These are phyloP conservation scores for Cystofilobasidium macerans DNA, from an alignment of 768 basidiomycete species.

Conservation along the genomic window DNA sequence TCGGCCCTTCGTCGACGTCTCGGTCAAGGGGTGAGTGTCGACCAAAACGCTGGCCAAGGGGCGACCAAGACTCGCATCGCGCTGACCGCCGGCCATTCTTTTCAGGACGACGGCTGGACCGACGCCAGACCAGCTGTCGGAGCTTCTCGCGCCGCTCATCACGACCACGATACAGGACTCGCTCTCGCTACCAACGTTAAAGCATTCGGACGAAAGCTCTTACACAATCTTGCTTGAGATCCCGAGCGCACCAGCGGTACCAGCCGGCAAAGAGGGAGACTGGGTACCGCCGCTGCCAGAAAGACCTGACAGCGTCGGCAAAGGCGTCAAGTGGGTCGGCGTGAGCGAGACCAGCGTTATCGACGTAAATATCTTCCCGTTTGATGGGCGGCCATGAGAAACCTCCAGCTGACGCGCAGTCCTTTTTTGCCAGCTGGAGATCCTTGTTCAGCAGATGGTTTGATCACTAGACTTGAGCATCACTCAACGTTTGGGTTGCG, in stretches of 20 bases:
- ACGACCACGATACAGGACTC: background rate
- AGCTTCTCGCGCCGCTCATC: background rate
- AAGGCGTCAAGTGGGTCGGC: constrained; percentile 1
- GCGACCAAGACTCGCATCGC: background rate
- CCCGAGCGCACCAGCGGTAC: background rate
- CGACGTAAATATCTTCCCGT: background rate
- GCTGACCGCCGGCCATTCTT: background rate
- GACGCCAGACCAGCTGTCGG: background rate
- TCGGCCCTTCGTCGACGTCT: background rate
- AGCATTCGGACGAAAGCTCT: background rate
- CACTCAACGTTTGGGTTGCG: no score
- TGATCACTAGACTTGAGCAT: no score
- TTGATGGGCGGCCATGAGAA: no score
- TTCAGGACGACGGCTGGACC: background rate
- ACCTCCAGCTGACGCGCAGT: no score
- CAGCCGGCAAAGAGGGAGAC: background rate
- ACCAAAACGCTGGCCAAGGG: background rate
- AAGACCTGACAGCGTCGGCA: background rate
- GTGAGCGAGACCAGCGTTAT: background rate
- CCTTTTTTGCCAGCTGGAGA: background rate
- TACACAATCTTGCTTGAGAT: background rate
- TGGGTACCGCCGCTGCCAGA: background rate
- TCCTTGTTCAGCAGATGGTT: background rate
- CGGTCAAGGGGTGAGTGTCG: background rate
- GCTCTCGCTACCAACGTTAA: background rate